Conservation (phyloP, 371 early-diverging fungal genomes). For the Apophysomyces sp. region DNA sequence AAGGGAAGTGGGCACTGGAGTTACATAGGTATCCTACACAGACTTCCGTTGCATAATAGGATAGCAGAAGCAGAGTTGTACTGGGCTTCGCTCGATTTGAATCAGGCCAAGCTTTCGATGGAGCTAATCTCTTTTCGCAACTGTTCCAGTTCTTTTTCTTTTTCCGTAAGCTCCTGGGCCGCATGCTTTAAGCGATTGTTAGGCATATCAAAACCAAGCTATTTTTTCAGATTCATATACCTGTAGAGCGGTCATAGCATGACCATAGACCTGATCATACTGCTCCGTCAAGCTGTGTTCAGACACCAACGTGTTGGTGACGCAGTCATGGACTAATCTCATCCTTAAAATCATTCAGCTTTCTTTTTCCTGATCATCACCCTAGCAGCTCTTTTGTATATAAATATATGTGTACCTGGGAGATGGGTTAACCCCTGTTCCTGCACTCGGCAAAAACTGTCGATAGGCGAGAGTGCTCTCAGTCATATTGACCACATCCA, state of each 20-base stretch:
- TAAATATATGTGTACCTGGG: not conserved
- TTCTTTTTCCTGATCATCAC: not conserved
- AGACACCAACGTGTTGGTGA: not conserved
- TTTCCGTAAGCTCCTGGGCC: conserved; percentile 3
- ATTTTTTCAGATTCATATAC: too few species aligned
- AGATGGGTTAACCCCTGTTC: not conserved
- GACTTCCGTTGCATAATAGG: too few species aligned
- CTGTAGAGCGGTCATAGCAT: conserved; percentile 11
- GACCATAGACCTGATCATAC: conserved; percentile 15
- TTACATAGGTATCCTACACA: too few species aligned
- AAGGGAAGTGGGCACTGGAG: too few species aligned
- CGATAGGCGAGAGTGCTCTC: conserved; percentile 18
- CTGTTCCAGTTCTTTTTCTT: conserved; percentile 9
- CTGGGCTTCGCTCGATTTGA: not conserved
- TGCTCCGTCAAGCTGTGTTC: conserved; percentile 7
- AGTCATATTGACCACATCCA: conserved; percentile 15
- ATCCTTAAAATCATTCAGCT: not conserved
- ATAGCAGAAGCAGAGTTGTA: too few species aligned
- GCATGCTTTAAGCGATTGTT: conserved; percentile 3
- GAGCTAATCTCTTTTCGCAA: not conserved
- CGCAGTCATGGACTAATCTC: not conserved
- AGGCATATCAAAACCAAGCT: not conserved
- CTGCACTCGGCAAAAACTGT: conserved; percentile 12
- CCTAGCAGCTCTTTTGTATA: not conserved
- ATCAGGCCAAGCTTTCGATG: not conserved